These are phyloP conservation scores for Caryopteris hybrid DNA, from an alignment of 305 asterid genomes.

Conservation along the genomic window DNA sequence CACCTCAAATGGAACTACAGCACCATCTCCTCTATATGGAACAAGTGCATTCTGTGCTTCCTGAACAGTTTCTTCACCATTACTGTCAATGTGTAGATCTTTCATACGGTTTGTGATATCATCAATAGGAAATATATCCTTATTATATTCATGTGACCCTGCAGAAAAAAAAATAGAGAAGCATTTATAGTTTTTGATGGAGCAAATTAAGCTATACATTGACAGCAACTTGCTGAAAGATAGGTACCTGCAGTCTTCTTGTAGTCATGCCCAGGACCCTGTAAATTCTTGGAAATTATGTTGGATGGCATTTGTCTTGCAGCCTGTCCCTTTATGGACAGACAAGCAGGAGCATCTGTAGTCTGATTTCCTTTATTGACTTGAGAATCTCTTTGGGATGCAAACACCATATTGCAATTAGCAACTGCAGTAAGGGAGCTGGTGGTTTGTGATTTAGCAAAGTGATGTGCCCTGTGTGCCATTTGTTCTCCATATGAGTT, in stretches of 20 bases:
- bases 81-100: constrained; percentile 32
- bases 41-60: constrained; percentile 46
- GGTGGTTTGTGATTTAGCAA: constrained; percentile 26
- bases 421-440: constrained; percentile 18
- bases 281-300: constrained; percentile 24
- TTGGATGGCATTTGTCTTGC: constrained; percentile 25
- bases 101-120: constrained; percentile 32
- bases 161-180: constrained; percentile 23
- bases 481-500: constrained; percentile 17
- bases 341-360: constrained; percentile 17
- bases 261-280: constrained; percentile 2
- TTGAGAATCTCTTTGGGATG: constrained; percentile 23
- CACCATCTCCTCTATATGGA: constrained; percentile 48
- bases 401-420: constrained; percentile 22
- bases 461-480: constrained; percentile 17
- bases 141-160: constrained; percentile 33
- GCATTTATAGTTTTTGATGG: constrained; percentile 10
- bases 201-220: constrained; percentile 9
- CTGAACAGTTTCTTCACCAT: constrained; percentile 20
- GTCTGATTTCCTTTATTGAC: constrained; percentile 26
- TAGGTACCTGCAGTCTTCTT: constrained; percentile 39
- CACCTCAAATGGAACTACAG: constrained; percentile 46
- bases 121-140: constrained; percentile 29
- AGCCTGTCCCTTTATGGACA: constrained; percentile 22
- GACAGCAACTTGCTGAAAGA: constrained; percentile 13